These are phyloP conservation scores for Paspalum vaginatum DNA, from an alignment of 176 grass and related monocot genomes.

Conservation along the genomic window DNA sequence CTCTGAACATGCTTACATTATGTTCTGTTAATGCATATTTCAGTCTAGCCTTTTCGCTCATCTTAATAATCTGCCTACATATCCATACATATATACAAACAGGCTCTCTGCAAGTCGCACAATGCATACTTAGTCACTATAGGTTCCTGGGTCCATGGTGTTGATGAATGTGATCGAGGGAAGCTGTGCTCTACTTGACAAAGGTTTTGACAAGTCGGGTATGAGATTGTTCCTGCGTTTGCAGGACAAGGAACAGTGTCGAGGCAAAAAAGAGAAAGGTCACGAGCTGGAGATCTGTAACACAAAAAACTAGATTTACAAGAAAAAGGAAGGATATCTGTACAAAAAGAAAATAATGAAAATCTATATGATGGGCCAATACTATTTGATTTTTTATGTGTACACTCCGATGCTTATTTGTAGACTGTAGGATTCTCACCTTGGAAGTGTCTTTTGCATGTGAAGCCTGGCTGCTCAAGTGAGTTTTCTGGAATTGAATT, in stretches of 20 bases:
- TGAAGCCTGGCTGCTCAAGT: slow-evolving; percentile 89
- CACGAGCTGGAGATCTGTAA: neutral
- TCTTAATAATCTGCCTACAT: slow-evolving; percentile 2
- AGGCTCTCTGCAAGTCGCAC: neutral
- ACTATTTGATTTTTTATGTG: slow-evolving; percentile 6
- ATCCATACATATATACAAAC: slow-evolving; percentile 18
- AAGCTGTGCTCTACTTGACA: no score
- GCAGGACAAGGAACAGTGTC: no score
- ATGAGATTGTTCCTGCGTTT: no score
- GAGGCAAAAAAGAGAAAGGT: neutral
- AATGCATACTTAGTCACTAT: neutral
- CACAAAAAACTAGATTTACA: neutral
- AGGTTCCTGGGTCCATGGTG: neutral
- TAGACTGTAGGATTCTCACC: slow-evolving; percentile 22
- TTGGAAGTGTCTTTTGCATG: slow-evolving; percentile 53
- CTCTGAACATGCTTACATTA: neutral
- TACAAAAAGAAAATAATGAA: neutral
- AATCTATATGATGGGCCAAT: neutral
- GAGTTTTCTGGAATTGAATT: slow-evolving; percentile 85
- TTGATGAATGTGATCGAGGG: neutral
- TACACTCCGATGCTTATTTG: slow-evolving; percentile 19
- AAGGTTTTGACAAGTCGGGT: no score
- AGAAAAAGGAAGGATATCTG: slow-evolving; percentile 1
- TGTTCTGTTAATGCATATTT: neutral
- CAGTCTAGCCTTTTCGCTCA: neutral